Conservation (phyloP, 2,329 filamentous ascomycete species). For the Botrytis tulipae region DNA sequence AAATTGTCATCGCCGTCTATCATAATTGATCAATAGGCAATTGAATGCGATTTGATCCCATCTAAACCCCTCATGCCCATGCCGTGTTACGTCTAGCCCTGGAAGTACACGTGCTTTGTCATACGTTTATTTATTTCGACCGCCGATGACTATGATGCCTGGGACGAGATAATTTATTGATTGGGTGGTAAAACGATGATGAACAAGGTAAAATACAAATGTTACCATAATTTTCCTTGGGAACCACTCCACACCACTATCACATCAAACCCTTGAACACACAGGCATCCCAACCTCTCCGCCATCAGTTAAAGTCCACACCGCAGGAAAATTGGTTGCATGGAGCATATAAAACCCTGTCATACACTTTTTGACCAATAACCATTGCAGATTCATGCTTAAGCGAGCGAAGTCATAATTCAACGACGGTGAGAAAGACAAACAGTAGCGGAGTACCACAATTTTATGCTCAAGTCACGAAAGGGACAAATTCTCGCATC, state of each 20-base stretch:
- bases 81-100: slow-evolving; percentile 35
- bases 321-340: slow-evolving; percentile 24
- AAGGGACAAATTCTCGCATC: slow-evolving; percentile 5
- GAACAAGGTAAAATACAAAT: not conserved
- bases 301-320: slow-evolving; percentile 24
- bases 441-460: slow-evolving; percentile 15
- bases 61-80: slow-evolving; percentile 1
- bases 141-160: slow-evolving; percentile 10
- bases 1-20: slow-evolving; percentile 20
- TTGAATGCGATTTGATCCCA: not conserved
- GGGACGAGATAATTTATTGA: slow-evolving; percentile 6
- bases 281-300: slow-evolving; percentile 18
- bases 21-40: not conserved
- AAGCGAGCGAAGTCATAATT: slow-evolving; percentile 21
- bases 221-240: slow-evolving; percentile 7
- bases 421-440: slow-evolving; percentile 23
- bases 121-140: slow-evolving; percentile 34
- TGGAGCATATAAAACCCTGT: slow-evolving; percentile 16
- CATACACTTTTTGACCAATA: slow-evolving; percentile 22
- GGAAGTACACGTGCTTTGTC: slow-evolving; percentile 33
- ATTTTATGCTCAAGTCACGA: slow-evolving; percentile 3
- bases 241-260: slow-evolving; percentile 21
- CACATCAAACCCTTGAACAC: slow-evolving; percentile 9
- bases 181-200: slow-evolving; percentile 4
- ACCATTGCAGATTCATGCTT: slow-evolving; percentile 8